Base-by-base conservation (phyloP, 2,329 filamentous ascomycete genomes). In the Pezicula radicicola region DNA sequence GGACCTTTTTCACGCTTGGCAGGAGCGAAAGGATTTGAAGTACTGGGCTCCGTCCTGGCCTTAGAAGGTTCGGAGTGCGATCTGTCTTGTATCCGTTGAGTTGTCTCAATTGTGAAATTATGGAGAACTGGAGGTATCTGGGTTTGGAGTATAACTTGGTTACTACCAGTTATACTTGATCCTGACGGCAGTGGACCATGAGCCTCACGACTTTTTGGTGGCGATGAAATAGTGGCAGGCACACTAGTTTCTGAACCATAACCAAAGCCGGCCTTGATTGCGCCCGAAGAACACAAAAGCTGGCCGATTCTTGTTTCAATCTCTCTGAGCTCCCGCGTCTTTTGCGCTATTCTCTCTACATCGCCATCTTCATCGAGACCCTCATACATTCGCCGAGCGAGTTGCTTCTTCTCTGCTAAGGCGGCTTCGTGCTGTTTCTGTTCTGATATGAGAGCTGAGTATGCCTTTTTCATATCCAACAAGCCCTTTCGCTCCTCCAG, bases 81-180 rank as follows among this genome's bases (percentile, higher is more conserved):
- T 7, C 19, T 13, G 25, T 35, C 49, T 4, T 25, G 40, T 6
- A 18, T 25, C n/a, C 30, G 25, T 21, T 25, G 33, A 42, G 40
- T 44, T 15, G 43, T 46, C 30, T 36, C 49, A 8, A 35, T 19
- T 4, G 47, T 44, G 25, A 47, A 44, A 7, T 21, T 48, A 40
- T 50, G 48, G n/a, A 39, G 48, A 5, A 55, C 27, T 4, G 56
- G 49, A 18, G 63, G 59, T 44, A 63, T 51, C 43, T 65, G 62
- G 15, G 66, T 66, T 42, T 67, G 64, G 30, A 59, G 49, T 16
- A 67, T 59, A 19, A 66, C 49, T 46, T 67, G 65, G 48, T 61
- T 52, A 54, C 60, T 64, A 10, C 54, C 51, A 46, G 54, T 49
- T 12, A 52, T 57, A 51, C 62, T 63, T 15, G 60, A 58, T 42